Percentiles rank a stretch among this genome's conserved stretches.
Conservation (phyloP, 2,329 filamentous ascomycete species). For the Whalleya microplaca region DNA sequence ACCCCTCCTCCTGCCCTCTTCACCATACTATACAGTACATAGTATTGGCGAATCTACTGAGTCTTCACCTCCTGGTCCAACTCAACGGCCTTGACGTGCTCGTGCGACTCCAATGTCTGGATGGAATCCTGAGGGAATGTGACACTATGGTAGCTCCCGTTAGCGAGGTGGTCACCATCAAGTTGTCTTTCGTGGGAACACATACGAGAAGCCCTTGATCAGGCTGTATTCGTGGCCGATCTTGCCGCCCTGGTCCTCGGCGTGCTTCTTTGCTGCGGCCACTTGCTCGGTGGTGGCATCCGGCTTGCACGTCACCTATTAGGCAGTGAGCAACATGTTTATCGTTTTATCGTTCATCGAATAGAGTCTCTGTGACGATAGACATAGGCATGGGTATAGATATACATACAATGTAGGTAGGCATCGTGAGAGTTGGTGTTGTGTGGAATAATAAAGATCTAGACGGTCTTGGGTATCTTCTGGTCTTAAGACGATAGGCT, state of each 20-base stretch:
- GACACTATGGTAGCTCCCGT: conserved; percentile 61
- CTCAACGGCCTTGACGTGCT: conserved; percentile 77
- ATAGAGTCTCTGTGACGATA: conserved; percentile 19
- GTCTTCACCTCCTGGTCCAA: conserved; percentile 70
- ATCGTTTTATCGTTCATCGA: neutral
- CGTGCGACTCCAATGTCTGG: conserved; percentile 66
- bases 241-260: conserved; percentile 75
- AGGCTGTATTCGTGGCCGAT: conserved; percentile 83
- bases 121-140: conserved; percentile 71
- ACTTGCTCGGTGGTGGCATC: conserved; percentile 69
- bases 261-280: conserved; percentile 74
- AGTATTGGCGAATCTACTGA: conserved; percentile 59
- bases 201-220: conserved; percentile 93
- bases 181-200: conserved; percentile 31
- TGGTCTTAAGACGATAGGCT: conserved; percentile 9
- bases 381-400: neutral
- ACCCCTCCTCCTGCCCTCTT: conserved; percentile 23
- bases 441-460: conserved; percentile 24
- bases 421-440: conserved; percentile 46
- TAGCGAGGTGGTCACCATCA: too few relatives aligned
- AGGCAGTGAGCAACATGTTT: conserved; percentile 9
- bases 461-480: conserved; percentile 7
- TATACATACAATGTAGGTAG: conserved; percentile 57
- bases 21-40: neutral
- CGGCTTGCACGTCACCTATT: conserved; percentile 78